Evolutionary conservation across 306 rosid genomes (phyloP).

Genomic region (Malus asiatica): DNA sequence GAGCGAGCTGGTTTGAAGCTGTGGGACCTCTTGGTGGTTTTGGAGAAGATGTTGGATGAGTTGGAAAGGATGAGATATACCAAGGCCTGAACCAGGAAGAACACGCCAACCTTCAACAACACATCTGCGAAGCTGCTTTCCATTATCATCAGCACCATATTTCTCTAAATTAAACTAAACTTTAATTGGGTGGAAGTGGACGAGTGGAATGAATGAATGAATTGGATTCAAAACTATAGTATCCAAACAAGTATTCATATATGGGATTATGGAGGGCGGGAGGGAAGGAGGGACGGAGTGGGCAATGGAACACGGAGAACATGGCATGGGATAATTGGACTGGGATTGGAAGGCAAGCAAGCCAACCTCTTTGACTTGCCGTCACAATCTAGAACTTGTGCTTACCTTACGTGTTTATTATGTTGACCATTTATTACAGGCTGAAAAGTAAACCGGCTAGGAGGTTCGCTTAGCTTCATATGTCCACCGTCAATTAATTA

Average conservation of each 20-base stretch:
- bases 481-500: too few species aligned
- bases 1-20: slow-evolving; percentile 73
- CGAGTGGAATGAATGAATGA: not conserved
- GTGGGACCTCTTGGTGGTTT: slow-evolving; percentile 20
- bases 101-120: slow-evolving; percentile 55
- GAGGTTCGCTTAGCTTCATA: too few species aligned
- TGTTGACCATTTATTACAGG: not conserved
- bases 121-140: slow-evolving; percentile 39
- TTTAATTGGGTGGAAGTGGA: not conserved
- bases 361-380: not conserved
- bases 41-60: slow-evolving; percentile 74
- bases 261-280: not conserved
- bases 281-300: too few species aligned
- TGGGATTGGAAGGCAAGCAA: not conserved
- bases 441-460: not conserved
- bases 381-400: not conserved
- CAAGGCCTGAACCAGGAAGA: slow-evolving; percentile 55
- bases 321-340: too few species aligned
- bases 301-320: not conserved
- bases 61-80: slow-evolving; percentile 75
- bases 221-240: not conserved
- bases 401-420: not conserved
- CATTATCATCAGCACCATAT: slow-evolving; percentile 9
- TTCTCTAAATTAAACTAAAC: not conserved
- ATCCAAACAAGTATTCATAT: not conserved